Evolutionary conservation across 2,329 filamentous ascomycete species (phyloP), one percentile per base, ranked within the genome.

Genomic region (Fusarium albidum): DNA sequence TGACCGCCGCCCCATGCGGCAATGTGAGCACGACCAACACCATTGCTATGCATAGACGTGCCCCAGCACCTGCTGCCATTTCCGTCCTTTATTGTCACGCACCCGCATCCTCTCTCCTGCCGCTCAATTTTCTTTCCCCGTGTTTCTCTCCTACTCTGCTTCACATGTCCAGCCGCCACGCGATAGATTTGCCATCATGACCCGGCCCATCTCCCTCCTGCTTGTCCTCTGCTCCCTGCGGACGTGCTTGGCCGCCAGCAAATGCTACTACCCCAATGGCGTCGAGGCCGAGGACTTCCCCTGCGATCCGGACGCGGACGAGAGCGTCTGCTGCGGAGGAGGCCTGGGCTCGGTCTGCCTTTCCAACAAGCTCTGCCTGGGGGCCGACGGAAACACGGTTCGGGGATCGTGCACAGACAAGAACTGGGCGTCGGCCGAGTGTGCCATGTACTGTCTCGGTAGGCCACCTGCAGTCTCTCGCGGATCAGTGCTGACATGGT

Each of bases 371-470:
- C 21, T 68, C 5, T 68, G 62, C 29, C 42, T 44, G 12, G 51
- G 56, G 3, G 40, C 47, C 1, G 41, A 68, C 4, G 64, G 64
- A 6, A 65, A 66, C 21, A 38, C 59, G 1, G 40, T 67, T 5
- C 55, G 63, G 37, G 66, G 63, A 3, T 64, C 66, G 1, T 68
- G 65, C 44, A 66, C 66, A 2, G 63, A 68, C 43, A 39, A 61
- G 32, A 47, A 56, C 14, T 68, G 59, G 60, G 41, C 35, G 28
- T 63, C 62, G 1, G 41, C 60, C 0, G 57, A 61, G 33, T 66
- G 65, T 40, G 51, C 48, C 12, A 39, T 57, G 45, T 62, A 52
- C 17, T 63, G 56, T 18, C 32, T 61, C 1, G 33, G 35, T 57
- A 53, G 18, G 52, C 13, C 3, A 5, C 4, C 11, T 13, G 8